Conservation (phyloP, 2,329 filamentous ascomycete species). For the Fusarium humuli region DNA sequence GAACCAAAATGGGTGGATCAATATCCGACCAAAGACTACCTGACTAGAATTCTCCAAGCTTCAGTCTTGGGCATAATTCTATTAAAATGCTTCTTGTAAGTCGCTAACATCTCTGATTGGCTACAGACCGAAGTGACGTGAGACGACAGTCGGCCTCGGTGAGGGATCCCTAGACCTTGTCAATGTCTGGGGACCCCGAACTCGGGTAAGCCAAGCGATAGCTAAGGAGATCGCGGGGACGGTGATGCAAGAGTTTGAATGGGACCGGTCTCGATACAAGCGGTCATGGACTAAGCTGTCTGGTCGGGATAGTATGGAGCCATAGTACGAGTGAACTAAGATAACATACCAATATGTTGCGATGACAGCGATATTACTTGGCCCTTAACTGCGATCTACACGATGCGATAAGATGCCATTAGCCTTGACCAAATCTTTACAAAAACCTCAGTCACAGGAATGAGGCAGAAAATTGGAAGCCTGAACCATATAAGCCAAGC, state of each 20-base stretch:
- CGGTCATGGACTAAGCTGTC: not conserved
- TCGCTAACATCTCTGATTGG: constrained; percentile 10
- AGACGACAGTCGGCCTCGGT: constrained; percentile 8
- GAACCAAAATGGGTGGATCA: not conserved
- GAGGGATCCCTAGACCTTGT: constrained; percentile 15
- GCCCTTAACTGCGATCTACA: not conserved
- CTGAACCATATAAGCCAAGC: not conserved
- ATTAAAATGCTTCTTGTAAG: not conserved
- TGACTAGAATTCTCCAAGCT: not conserved
- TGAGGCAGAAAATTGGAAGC: not conserved
- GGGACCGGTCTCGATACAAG: not conserved
- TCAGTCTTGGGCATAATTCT: not conserved
- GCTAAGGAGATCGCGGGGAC: constrained; percentile 3
- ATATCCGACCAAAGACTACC: not conserved
- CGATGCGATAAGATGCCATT: not conserved
- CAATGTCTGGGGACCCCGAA: constrained; percentile 11
- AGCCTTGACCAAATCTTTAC: not conserved
- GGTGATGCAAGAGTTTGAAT: not conserved
- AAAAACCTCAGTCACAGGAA: not conserved
- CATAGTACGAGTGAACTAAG: not conserved
- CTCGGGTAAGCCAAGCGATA: constrained; percentile 1
- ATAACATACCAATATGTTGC: not conserved
- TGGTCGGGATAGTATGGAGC: not conserved
- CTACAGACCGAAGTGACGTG: constrained; percentile 11
- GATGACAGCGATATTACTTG: not conserved